These are phyloP conservation scores for Hortaea werneckii DNA, from an alignment of 2,329 filamentous ascomycete genomes.

Conservation along the genomic window DNA sequence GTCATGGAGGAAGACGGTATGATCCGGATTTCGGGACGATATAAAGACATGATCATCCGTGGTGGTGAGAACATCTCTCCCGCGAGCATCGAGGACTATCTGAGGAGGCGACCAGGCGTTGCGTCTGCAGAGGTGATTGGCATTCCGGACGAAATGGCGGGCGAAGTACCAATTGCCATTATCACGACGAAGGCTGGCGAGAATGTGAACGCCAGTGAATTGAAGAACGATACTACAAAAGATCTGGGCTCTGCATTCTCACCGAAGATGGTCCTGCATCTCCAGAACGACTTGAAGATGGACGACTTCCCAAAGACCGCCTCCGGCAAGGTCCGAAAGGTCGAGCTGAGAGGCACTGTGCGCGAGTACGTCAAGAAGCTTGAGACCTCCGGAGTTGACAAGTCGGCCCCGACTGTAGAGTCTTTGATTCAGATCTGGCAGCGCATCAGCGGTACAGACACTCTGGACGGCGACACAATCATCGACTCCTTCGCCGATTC, in stretches of 20 bases:
- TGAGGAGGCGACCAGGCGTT: constrained; percentile 27
- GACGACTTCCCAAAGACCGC: constrained; percentile 32
- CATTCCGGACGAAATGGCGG: constrained; percentile 35
- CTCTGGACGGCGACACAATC: constrained; percentile 12
- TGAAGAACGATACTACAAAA: constrained; percentile 28
- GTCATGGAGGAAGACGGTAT: constrained; percentile 38
- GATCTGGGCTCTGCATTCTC: constrained; percentile 32
- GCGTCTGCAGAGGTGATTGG: constrained; percentile 35
- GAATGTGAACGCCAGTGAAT: constrained; percentile 19
- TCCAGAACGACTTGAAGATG: constrained; percentile 31
- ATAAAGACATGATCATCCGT: constrained; percentile 30
- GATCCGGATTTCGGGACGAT: constrained; percentile 26
- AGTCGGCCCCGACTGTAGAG: constrained; percentile 19
- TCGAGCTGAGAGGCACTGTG: constrained; percentile 24
- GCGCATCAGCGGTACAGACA: constrained; percentile 20
- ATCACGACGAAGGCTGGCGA: constrained; percentile 28
- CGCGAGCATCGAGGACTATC: constrained; percentile 24
- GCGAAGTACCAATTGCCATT: constrained; percentile 40
- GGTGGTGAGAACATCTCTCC: constrained; percentile 59
- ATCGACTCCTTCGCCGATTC: constrained; percentile 23
- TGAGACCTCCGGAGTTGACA: constrained; percentile 15
- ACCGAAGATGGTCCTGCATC: constrained; percentile 32
- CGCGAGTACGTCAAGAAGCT: constrained; percentile 19
- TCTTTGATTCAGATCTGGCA: constrained; percentile 23
- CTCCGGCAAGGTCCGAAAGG: constrained; percentile 38